Evolutionary conservation across 805 yeast genomes (phyloP).

Genomic region (Candida silvicultrix): DNA sequence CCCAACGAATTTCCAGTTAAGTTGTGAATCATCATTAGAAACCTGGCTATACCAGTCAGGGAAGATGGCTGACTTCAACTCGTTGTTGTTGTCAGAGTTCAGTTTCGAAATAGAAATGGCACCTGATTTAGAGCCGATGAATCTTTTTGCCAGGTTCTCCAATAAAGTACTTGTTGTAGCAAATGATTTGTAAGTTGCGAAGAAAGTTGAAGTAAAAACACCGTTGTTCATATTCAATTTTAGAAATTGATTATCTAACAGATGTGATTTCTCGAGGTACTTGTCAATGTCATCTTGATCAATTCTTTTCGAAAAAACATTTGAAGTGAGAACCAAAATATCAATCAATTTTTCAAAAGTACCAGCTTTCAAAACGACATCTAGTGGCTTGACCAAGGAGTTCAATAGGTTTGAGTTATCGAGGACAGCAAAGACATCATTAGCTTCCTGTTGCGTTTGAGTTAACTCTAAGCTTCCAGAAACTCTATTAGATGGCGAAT

Average conservation of each 20-base stretch:
- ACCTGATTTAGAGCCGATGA: constrained; percentile 56
- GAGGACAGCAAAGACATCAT: constrained; percentile 26
- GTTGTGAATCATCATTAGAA: constrained; percentile 33
- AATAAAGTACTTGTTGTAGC: constrained; percentile 50
- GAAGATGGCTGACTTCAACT: constrained; percentile 22
- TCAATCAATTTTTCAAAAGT: constrained; percentile 74
- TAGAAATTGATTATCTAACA: constrained; percentile 33
- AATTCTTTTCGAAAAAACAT: constrained; percentile 44
- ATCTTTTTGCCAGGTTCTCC: constrained; percentile 47
- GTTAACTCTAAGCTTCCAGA: constrained; percentile 23
- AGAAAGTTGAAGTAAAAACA: constrained; percentile 58
- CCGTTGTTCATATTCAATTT: constrained; percentile 58
- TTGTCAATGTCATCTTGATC: constrained; percentile 35
- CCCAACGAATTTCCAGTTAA: constrained; percentile 62
- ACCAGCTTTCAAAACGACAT: constrained; percentile 60
- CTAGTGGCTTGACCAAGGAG: constrained; percentile 22
- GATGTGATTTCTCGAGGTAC: constrained; percentile 27
- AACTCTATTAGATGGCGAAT: constrained; percentile 12
- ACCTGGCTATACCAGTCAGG: constrained; percentile 54
- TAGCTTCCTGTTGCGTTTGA: constrained; percentile 20
- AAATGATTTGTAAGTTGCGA: constrained; percentile 63
- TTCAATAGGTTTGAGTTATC: constrained; percentile 21
- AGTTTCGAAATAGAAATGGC: constrained; percentile 43
- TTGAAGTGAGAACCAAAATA: constrained; percentile 65
- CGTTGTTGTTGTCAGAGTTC: constrained; percentile 13